Evolutionary conservation across 805 yeast genomes (phyloP), one percentile per base, ranked within the genome.

Genomic region (Tetrapisispora taiwanensis): DNA sequence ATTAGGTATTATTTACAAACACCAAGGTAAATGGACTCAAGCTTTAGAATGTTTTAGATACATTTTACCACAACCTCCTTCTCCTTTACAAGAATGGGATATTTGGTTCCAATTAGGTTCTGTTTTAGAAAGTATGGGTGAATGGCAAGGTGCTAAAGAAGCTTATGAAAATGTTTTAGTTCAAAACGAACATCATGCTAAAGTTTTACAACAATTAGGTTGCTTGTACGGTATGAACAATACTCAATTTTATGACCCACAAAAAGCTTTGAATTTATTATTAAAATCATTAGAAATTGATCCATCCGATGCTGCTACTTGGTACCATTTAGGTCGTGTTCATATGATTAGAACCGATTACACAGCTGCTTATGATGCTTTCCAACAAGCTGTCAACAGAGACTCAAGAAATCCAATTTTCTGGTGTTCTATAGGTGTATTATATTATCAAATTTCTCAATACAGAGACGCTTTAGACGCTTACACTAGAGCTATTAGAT

Each of bases 91-190:
- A 39, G 95, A 87, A 62, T 87, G 95, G 41, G 98, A 92, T 62
- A 94, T 92, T 44, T 92, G 97, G 97, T 92, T 92, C 70, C 98
- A 92, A 67, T 84, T 92, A 50, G 98, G 98, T 34, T 84, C 88
- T 28, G 97, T 92, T 1, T 74, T 92, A 55, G 98, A 92, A 63
- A 95, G 84, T 60, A 90, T 85, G 68, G 80, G 87, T 56, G 95
- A 88, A 59, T 90, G 85, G 75, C 77, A 74, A 49, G 86, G 89
- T 32, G 97, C 98, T 3, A 79, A 81, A 56, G 97, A 89, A 50
- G 97, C 97, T 8, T 92, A 92, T 63, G 96, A 90, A 65, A 78
- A 92, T 47, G 97, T 92, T 0, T 70, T 92, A 45, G 78, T 78
- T 54, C 89, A 84, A 37, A 87, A 87, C 60, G 96, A 95, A 41